A percentile compares a stretch with the other conserved stretches of the same genome.
These are phyloP conservation scores for Buddleja alternifolia DNA, from an alignment of 257 asterid genomes.

Conservation along the genomic window DNA sequence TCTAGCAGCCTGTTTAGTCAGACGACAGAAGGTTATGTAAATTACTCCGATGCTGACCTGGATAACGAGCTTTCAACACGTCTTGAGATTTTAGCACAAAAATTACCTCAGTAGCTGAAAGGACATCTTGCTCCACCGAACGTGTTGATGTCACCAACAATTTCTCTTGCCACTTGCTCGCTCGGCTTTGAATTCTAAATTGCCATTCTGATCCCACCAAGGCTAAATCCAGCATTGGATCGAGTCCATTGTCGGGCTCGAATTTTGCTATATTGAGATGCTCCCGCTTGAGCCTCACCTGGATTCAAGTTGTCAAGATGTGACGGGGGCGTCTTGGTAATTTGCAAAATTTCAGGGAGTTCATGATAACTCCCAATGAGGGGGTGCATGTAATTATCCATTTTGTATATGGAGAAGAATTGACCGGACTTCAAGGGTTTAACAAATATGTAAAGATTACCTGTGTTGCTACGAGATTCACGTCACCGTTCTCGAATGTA, in stretches of 20 bases:
- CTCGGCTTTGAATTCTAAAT: slow-evolving; percentile 93
- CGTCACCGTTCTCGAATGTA: slow-evolving; percentile 93
- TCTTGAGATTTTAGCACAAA: slow-evolving; percentile 21
- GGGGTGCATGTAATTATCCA: too few relatives aligned
- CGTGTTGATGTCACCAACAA: slow-evolving; percentile 94
- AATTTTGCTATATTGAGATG: slow-evolving; percentile 95
- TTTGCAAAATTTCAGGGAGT: too few relatives aligned
- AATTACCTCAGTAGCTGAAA: slow-evolving; percentile 90
- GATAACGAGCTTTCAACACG: slow-evolving; percentile 8
- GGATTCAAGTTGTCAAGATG: slow-evolving; percentile 5
- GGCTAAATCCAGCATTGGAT: slow-evolving; percentile 89
- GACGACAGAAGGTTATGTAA: background rate
- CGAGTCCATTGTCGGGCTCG: slow-evolving; percentile 97
- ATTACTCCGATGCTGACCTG: background rate
- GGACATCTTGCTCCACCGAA: slow-evolving; percentile 90
- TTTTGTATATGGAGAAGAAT: slow-evolving; percentile 8
- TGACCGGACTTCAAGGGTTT: slow-evolving; percentile 17
- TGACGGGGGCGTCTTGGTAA: too few relatives aligned
- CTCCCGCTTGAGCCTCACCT: slow-evolving; percentile 97
- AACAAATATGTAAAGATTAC: slow-evolving; percentile 39
- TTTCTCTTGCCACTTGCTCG: slow-evolving; percentile 99
- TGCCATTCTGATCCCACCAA: slow-evolving; percentile 99
- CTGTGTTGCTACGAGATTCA: slow-evolving; percentile 99
- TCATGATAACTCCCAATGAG: too few relatives aligned
- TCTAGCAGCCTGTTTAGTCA: slow-evolving; percentile 81